A percentile compares a stretch with the other conserved stretches of the same genome.
phyloP scores from a whole-genome alignment of 202 grass and related monocot genomes.

The Zoysia matrella region DNA sequence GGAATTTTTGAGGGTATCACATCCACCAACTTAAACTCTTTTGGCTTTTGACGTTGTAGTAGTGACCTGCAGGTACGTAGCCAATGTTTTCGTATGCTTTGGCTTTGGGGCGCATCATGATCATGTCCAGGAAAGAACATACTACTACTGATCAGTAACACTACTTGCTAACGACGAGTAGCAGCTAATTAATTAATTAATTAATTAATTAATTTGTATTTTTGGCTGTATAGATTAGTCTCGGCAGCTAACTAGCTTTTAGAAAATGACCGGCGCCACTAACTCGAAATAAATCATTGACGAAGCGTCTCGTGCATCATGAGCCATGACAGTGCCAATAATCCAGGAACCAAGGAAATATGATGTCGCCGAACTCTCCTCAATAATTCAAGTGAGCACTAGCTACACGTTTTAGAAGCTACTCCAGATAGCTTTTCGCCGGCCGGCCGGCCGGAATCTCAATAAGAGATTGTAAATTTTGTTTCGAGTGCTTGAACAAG shows the following conservation, averaged over 20 bases:
- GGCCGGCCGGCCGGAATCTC: too few relatives aligned
- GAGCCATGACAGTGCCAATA: constrained; percentile 5
- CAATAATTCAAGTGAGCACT: constrained; percentile 15
- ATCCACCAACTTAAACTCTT: constrained; percentile 21
- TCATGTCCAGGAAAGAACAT: constrained; percentile 16
- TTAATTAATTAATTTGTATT: neutral
- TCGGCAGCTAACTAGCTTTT: neutral
- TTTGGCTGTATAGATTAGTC: neutral
- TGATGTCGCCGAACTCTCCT: neutral
- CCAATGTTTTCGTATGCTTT: neutral
- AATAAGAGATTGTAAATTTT: neutral
- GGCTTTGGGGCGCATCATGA: constrained; percentile 33
- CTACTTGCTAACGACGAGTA: neutral
- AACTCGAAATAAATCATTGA: neutral
- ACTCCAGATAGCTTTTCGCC: too few relatives aligned
- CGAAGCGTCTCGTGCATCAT: neutral
- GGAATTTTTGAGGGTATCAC: too few relatives aligned
- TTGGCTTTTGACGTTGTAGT: neutral
- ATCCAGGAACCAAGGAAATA: neutral
- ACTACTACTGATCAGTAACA: neutral
- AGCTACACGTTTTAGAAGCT: neutral
- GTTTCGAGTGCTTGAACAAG: neutral
- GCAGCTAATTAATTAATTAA: neutral
- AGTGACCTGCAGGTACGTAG: neutral
- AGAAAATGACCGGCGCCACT: constrained; percentile 34